Base-by-base conservation (phyloP, 78 protist genomes). In the Capsaspora owczarzaki region DNA sequence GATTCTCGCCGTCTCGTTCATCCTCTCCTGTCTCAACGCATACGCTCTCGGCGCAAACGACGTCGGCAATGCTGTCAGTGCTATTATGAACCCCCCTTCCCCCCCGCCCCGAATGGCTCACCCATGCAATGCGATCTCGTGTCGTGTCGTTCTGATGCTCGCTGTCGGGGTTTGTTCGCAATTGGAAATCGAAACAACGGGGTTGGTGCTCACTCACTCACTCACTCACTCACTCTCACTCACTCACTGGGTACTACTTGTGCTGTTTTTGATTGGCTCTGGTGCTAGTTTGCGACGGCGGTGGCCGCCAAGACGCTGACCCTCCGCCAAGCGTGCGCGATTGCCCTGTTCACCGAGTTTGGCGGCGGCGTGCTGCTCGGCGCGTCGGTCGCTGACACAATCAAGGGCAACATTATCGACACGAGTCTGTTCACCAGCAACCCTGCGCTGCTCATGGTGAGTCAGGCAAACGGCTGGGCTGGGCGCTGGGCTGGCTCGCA, bases 1-100 rank as follows among this genome's bases (percentile, higher is more conserved):
- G 83, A 71, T 80, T 12, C 14, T 80, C n/a, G 83, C 14, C 4
- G 23, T 61, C 37, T 27, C 69, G 6, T 3, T 61, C 46, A 14
- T 80, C 51, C n/a, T 61, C 47, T 8, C 83, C 40, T 80, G 60
- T 19, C 22, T 61, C 43, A 41, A 23, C 40, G 84, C 84, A 0
- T 81, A 69, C 42, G 76, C 61, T n/a, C n/a, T 81, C n/a, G 84
- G 84, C 22, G 84, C 84, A 2, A 81, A 81, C 53, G 84, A 81
- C 70, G 84, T 43, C 27, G 76, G 37, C 4, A 40, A 40, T 43
- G 12, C 60, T 14, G 10, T 68, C 4, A 22, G 74, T 37, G n/a
- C n/a, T n/a, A n/a, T n/a, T n/a, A n/a, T n/a, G n/a, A n/a, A n/a
- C n/a, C n/a, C n/a, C n/a, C n/a, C n/a, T n/a, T n/a, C n/a, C n/a